Percentiles rank a stretch among this genome's conserved stretches.
These are phyloP conservation scores for Obelidium mucronatum DNA, from an alignment of 192 early-diverging fungal species.

Conservation along the genomic window DNA sequence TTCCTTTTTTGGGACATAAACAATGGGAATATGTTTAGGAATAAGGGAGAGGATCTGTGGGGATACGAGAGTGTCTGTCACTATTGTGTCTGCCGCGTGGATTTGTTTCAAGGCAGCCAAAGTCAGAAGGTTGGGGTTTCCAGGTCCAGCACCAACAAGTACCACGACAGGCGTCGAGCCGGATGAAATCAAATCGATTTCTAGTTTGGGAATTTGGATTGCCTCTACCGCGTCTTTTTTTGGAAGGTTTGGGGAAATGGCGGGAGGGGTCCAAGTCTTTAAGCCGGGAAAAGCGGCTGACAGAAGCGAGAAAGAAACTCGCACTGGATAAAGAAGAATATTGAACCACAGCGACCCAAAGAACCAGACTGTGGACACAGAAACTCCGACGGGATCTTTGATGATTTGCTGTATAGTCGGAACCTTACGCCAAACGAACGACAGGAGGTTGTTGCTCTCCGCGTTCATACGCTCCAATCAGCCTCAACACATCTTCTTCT, in stretches of 20 bases:
- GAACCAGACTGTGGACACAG: neutral
- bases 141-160: slow-evolving; percentile 89
- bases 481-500: slow-evolving; percentile 61
- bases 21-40: slow-evolving; percentile 59
- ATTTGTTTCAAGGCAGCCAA: slow-evolving; percentile 48
- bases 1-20: slow-evolving; percentile 74
- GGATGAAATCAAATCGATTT: neutral
- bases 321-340: too few species aligned
- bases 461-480: slow-evolving; percentile 66
- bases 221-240: too few species aligned
- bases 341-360: neutral
- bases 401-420: neutral
- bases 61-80: slow-evolving; percentile 69
- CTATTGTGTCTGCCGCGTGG: slow-evolving; percentile 78
- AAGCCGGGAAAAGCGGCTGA: too few species aligned
- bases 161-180: neutral
- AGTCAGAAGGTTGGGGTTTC: slow-evolving; percentile 84
- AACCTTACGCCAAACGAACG: neutral
- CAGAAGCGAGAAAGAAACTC: neutral
- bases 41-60: slow-evolving; percentile 62
- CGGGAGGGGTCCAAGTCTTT: too few species aligned
- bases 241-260: too few species aligned
- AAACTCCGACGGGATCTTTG: neutral
- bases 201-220: neutral
- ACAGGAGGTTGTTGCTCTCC: slow-evolving; percentile 29